Conservation (phyloP, 1,139 yeast species). For the Lodderomyces pseudojiufengensis region DNA sequence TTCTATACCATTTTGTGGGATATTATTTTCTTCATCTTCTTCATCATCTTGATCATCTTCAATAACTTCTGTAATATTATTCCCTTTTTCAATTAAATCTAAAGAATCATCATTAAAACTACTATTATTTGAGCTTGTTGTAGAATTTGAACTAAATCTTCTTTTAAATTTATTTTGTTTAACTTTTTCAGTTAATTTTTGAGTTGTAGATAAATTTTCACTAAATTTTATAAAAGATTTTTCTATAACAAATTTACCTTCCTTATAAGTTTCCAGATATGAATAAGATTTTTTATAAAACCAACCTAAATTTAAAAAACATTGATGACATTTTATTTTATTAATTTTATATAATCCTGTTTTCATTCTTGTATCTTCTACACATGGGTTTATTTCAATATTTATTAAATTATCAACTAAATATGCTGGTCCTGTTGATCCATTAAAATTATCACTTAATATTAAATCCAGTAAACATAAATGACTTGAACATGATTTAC, state of each 20-base stretch:
- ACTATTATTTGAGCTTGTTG: neutral
- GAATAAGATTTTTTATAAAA: constrained; percentile 60
- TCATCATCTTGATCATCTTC: neutral
- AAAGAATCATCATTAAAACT: neutral
- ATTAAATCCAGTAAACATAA: constrained; percentile 46
- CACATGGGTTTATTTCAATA: constrained; percentile 26
- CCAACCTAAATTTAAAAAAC: constrained; percentile 71
- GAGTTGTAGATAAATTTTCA: constrained; percentile 26
- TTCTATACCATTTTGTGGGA: neutral
- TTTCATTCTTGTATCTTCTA: constrained; percentile 49
- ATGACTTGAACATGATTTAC: constrained; percentile 52
- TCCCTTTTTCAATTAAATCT: too few species aligned
- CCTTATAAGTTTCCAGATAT: constrained; percentile 63
- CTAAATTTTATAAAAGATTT: constrained; percentile 19
- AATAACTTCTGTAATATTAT: neutral
- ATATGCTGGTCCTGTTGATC: constrained; percentile 51
- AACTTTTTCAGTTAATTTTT: constrained; percentile 27
- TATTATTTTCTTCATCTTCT: neutral
- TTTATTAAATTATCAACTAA: constrained; percentile 50
- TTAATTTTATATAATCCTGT: constrained; percentile 71
- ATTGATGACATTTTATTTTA: constrained; percentile 64
- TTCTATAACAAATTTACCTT: constrained; percentile 76
- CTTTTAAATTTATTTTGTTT: constrained; percentile 26
- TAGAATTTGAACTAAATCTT: constrained; percentile 17
- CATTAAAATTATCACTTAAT: constrained; percentile 49